Conservation (phyloP, 805 yeast genomes). For the Starmerella asiatica region DNA sequence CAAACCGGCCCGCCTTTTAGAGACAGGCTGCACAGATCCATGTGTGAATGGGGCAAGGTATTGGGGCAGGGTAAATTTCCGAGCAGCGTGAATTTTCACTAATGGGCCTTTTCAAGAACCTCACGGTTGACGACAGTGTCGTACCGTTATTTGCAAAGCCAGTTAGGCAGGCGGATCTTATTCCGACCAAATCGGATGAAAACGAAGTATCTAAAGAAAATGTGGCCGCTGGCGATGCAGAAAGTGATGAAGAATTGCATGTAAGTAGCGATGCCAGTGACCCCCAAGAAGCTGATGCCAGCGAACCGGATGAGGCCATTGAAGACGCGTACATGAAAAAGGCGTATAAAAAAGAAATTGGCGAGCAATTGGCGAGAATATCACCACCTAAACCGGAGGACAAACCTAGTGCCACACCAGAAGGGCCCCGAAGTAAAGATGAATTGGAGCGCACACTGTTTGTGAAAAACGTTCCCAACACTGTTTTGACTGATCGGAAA, state of each 20-base stretch:
- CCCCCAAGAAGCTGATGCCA: slow-evolving; percentile 3
- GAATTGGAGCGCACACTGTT: slow-evolving; percentile 80
- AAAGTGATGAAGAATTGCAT: background rate
- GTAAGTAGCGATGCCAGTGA: background rate
- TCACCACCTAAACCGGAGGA: no score
- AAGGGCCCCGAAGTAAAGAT: slow-evolving; percentile 33
- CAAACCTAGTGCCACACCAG: no score
- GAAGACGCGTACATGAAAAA: slow-evolving; percentile 41
- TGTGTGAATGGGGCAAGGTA: slow-evolving; percentile 43
- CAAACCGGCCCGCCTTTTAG: no score
- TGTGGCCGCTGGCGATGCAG: background rate
- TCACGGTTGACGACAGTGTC: slow-evolving; percentile 2
- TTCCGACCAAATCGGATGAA: slow-evolving; percentile 26
- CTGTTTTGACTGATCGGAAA: slow-evolving; percentile 50
- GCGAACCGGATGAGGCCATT: slow-evolving; percentile 25
- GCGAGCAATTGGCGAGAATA: no score
- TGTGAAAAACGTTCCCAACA: slow-evolving; percentile 67
- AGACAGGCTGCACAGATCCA: slow-evolving; percentile 99
- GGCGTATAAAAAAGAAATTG: slow-evolving; percentile 28
- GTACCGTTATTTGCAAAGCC: slow-evolving; percentile 10
- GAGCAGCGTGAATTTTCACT: no score
- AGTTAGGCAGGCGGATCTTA: slow-evolving; percentile 6
- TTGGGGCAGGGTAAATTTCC: background rate
- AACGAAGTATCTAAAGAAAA: slow-evolving; percentile 30
- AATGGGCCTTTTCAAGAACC: slow-evolving; percentile 16